phyloP scores from a whole-genome alignment of 208 protist species.

The Leishmania turanica region DNA sequence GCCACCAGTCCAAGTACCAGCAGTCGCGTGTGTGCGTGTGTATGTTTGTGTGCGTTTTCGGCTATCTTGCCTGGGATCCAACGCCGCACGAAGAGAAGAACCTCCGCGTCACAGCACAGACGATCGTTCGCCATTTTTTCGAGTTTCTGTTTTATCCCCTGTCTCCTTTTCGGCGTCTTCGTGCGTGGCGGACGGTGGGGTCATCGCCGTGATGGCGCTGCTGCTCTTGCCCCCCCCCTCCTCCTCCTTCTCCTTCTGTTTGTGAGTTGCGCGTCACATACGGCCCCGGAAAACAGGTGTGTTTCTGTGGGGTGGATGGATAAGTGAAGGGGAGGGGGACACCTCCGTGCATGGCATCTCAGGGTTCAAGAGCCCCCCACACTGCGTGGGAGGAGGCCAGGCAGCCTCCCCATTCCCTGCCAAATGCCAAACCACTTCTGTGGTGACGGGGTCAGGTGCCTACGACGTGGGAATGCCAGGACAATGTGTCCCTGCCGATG shows the following conservation, averaged over 20 bases:
- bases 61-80: not conserved
- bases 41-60: constrained; percentile 8
- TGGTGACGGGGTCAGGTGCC: not conserved
- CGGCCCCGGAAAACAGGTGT: not conserved
- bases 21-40: not conserved
- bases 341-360: not conserved
- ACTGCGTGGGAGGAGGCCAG: not conserved
- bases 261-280: not conserved
- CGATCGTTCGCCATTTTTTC: not conserved
- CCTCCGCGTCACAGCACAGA: not conserved
- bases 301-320: no score
- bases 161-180: not conserved
- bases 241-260: not conserved
- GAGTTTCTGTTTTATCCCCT: not conserved
- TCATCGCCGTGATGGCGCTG: not conserved
- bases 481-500: not conserved
- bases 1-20: not conserved
- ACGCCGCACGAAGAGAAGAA: not conserved
- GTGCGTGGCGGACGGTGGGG: not conserved
- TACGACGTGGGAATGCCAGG: not conserved
- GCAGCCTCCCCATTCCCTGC: not conserved
- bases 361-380: not conserved
- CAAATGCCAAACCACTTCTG: not conserved
- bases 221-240: not conserved
- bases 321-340: not conserved